Evolutionary conservation across 2,329 filamentous ascomycete genomes (phyloP).

Genomic region (Exophiala alcalophila): DNA sequence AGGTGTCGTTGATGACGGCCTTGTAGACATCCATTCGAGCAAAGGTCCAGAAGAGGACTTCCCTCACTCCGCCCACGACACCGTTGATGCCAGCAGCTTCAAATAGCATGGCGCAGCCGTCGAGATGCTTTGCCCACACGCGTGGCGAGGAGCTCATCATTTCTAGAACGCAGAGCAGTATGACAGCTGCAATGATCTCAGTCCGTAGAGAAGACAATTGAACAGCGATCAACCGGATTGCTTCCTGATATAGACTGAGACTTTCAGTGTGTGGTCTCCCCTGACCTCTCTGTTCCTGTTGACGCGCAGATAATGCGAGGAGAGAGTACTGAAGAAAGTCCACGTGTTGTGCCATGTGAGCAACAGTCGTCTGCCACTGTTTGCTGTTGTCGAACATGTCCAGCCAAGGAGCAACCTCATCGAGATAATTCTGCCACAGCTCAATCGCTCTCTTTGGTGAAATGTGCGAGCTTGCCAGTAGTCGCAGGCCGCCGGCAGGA

Average conservation of each 20-base stretch:
- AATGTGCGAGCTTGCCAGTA: neutral
- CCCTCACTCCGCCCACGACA: conserved; percentile 50
- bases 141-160: conserved; percentile 34
- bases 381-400: conserved; percentile 56
- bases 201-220: too few species aligned
- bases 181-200: too few species aligned
- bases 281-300: conserved; percentile 52
- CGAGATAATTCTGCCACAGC: conserved; percentile 11
- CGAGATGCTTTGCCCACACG: conserved; percentile 56
- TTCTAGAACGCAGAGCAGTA: too few species aligned
- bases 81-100: conserved; percentile 52
- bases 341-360: conserved; percentile 29
- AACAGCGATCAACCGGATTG: too few species aligned
- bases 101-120: conserved; percentile 56
- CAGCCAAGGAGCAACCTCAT: conserved; percentile 37
- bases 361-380: conserved; percentile 52
- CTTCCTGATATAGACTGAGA: conserved; percentile 54
- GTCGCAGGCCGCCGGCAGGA: neutral
- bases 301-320: conserved; percentile 53
- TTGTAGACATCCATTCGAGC: conserved; percentile 58
- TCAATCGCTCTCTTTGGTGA: neutral
- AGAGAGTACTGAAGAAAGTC: conserved; percentile 49
- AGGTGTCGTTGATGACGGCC: conserved; percentile 55
- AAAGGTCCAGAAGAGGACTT: conserved; percentile 59
- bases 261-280: conserved; percentile 46